Evolutionary conservation across 305 asterid genomes (phyloP).

Genomic region (Coffea humblotiana): DNA sequence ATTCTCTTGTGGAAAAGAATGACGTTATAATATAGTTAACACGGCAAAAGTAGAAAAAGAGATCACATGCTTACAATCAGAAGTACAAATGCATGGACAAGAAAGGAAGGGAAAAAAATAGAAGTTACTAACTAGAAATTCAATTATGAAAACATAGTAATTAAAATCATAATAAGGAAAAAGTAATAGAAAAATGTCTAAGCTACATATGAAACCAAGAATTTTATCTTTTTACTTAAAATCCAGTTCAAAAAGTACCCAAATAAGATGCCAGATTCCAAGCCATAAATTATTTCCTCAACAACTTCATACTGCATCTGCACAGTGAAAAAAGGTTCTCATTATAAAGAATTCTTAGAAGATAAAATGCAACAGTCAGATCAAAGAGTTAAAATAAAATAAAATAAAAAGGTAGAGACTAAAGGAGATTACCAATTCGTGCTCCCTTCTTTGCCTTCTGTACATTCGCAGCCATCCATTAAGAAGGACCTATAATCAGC

Average conservation of each 20-base stretch:
- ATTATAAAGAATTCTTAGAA: conserved; percentile 19
- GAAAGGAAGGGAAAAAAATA: neutral
- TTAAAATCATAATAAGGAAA: too few species aligned
- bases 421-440: conserved; percentile 70
- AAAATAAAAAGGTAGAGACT: neutral
- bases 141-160: too few species aligned
- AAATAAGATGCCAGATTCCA: conserved; percentile 93
- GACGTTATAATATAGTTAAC: neutral
- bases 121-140: conserved; percentile 1
- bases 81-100: neutral
- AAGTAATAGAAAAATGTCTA: too few species aligned
- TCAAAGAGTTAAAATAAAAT: neutral
- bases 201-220: too few species aligned
- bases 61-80: neutral
- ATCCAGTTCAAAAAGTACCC: conserved; percentile 51
- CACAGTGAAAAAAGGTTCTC: conserved; percentile 25
- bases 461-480: conserved; percentile 93
- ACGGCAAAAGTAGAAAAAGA: neutral
- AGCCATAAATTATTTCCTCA: conserved; percentile 90
- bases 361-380: neutral
- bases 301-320: conserved; percentile 97
- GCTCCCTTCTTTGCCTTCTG: conserved; percentile 88
- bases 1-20: too few species aligned
- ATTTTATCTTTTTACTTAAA: neutral
- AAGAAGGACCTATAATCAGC: conserved; percentile 67